Evolutionary conservation across 805 yeast genomes (phyloP).

Genomic region (Hanseniaspora meyeri): DNA sequence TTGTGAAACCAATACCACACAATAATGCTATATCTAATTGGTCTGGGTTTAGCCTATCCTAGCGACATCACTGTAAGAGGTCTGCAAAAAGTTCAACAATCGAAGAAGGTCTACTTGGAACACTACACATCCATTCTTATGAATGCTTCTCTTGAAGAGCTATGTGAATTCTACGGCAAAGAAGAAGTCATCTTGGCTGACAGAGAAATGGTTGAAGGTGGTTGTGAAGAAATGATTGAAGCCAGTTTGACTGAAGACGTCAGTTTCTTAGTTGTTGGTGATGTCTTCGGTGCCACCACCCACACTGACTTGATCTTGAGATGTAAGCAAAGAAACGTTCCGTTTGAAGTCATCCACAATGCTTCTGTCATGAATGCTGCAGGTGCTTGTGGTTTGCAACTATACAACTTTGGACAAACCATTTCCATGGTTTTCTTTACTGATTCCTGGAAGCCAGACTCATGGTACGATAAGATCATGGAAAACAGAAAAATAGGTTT

Average conservation of each 20-base stretch:
- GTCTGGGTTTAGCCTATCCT: slow-evolving; percentile 80
- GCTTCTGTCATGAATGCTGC: slow-evolving; percentile 98
- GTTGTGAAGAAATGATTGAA: slow-evolving; percentile 68
- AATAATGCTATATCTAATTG: slow-evolving; percentile 75
- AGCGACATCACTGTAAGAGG: slow-evolving; percentile 92
- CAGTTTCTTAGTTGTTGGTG: slow-evolving; percentile 94
- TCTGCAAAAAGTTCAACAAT: slow-evolving; percentile 64
- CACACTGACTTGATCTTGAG: slow-evolving; percentile 88
- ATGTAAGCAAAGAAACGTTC: slow-evolving; percentile 73
- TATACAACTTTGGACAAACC: slow-evolving; percentile 92
- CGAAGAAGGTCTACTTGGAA: slow-evolving; percentile 86
- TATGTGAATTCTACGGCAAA: slow-evolving; percentile 77
- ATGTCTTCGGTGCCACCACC: slow-evolving; percentile 95
- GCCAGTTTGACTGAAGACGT: slow-evolving; percentile 71
- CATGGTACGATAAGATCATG: slow-evolving; percentile 77
- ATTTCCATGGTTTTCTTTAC: slow-evolving; percentile 94
- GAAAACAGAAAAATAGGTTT: slow-evolving; percentile 85
- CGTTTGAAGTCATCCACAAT: slow-evolving; percentile 76
- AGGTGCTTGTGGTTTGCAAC: slow-evolving; percentile 93
- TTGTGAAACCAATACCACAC: neutral
- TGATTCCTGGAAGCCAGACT: slow-evolving; percentile 91
- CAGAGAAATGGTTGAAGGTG: slow-evolving; percentile 84
- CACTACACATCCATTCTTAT: slow-evolving; percentile 90
- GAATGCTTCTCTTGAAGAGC: slow-evolving; percentile 68
- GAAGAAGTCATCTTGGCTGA: slow-evolving; percentile 72